phyloP scores from a whole-genome alignment of 805 yeast species.

The Yamadazyma nakazawae region DNA sequence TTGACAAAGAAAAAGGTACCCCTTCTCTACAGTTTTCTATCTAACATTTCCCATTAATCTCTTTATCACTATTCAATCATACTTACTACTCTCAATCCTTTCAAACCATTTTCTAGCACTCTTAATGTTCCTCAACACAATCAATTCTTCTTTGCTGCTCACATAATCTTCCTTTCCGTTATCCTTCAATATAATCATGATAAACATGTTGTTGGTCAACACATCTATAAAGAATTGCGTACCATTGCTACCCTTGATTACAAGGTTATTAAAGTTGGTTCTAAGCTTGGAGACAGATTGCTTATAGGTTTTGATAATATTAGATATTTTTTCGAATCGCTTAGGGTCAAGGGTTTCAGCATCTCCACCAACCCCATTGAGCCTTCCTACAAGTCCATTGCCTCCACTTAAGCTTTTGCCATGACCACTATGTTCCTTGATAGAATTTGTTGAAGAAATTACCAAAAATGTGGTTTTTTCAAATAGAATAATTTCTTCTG shows the following conservation, averaged over 20 bases:
- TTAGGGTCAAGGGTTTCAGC: conserved; percentile 67
- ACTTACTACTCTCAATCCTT: conserved; percentile 31
- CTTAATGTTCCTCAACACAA: conserved; percentile 54
- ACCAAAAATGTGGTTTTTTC: conserved; percentile 91
- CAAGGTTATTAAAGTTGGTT: conserved; percentile 75
- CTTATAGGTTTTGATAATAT: conserved; percentile 89
- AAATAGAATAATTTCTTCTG: conserved; percentile 86
- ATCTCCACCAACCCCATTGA: conserved; percentile 1
- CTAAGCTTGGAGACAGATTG: conserved; percentile 87
- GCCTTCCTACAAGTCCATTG: background rate
- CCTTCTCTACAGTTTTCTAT: background rate
- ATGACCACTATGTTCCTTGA: conserved; percentile 25
- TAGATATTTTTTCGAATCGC: conserved; percentile 89
- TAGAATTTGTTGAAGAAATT: conserved; percentile 56
- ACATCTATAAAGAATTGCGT: conserved; percentile 50
- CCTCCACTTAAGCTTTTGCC: background rate
- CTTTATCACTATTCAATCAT: background rate
- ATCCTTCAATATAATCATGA: conserved; percentile 55
- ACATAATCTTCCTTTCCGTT: conserved; percentile 20
- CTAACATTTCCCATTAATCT: background rate
- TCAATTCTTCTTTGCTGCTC: conserved; percentile 37
- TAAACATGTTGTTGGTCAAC: conserved; percentile 57
- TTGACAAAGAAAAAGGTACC: too few species aligned
- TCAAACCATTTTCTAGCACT: conserved; percentile 56
- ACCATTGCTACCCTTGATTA: conserved; percentile 58